Evolutionary conservation across 139 green algal genomes (phyloP), one percentile per base, ranked within the genome.

Genomic region (Axilococcus clingmanii): DNA sequence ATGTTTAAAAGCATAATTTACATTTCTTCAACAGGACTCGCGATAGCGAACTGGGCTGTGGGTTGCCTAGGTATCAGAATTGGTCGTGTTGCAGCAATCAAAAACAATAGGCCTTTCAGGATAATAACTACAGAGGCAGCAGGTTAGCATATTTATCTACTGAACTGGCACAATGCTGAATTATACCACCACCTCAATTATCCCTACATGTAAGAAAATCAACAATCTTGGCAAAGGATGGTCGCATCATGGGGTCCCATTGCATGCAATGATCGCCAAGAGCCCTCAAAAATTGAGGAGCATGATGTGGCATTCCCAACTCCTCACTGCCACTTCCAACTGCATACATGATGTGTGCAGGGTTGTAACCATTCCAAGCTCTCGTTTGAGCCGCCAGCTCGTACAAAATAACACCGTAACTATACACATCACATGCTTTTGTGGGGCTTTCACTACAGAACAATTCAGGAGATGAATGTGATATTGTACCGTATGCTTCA

Each of bases 351-450:
- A 49, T 32, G 9, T 49, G 41, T 11, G 9, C 41, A 17, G 9
- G 41, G 9, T 12, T 8, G 9, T 30, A 12, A 32, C 41, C 41
- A 30, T 11, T 23, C 41, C 41, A 49, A 17, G 41, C 41, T 17
- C 41, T 9, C 9, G 12, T 12, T 14, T 22, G 16, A 20, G 52
- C 29, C 20, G 22, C 47, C 34, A 60, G 22, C 35, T 60, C 52
- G 35, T 36, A 60, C 20, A 60, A 7, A 32, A 60, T 30, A 20
- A 60, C 37, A 22, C 36, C 52, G 19, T 50, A 60, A 12, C 22
- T 40, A 19, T 52, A 60, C 37, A 60, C 35, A 15, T 57, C 48
- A 17, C 9, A 17, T 19, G 41, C 41, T 12, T 19, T 19, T 17
- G 9, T 35, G 9, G 12, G 27, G 9, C 9, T 12, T 12, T 12